phyloP scores from a whole-genome alignment of 768 basidiomycete genomes.

The Lyophyllum semitale region DNA sequence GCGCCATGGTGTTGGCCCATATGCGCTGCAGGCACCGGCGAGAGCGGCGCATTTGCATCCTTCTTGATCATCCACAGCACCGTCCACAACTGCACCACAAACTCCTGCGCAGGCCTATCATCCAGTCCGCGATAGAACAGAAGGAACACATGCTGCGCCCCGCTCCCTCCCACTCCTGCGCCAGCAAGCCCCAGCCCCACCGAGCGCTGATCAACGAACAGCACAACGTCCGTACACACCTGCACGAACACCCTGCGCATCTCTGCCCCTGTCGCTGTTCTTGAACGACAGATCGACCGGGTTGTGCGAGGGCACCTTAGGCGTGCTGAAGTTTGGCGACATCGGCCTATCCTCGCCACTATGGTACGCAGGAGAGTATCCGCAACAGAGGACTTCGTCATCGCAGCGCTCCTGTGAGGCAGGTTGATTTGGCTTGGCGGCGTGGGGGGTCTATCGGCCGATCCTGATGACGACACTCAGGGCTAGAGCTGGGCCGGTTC shows the following conservation, averaged over 20 bases:
- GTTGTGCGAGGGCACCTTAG: slow-evolving; percentile 35
- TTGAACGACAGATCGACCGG: slow-evolving; percentile 77
- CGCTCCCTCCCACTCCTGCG: slow-evolving; percentile 29
- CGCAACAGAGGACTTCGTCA: slow-evolving; percentile 78
- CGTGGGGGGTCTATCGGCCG: background rate
- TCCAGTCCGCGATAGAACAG: slow-evolving; percentile 96
- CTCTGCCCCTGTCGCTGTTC: slow-evolving; percentile 21
- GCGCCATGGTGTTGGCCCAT: too few species aligned
- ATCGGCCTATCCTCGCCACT: slow-evolving; percentile 49
- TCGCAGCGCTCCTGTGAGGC: slow-evolving; percentile 37
- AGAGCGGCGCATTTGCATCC: slow-evolving; percentile 29
- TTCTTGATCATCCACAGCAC: slow-evolving; percentile 65
- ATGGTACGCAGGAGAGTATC: slow-evolving; percentile 69
- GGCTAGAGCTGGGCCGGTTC: background rate
- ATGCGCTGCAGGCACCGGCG: slow-evolving; percentile 28
- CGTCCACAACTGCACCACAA: slow-evolving; percentile 86
- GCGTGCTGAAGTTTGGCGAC: slow-evolving; percentile 15
- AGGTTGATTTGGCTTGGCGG: background rate
- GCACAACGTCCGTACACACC: slow-evolving; percentile 71
- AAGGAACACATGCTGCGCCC: slow-evolving; percentile 79
- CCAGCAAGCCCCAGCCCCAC: slow-evolving; percentile 5
- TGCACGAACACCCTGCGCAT: slow-evolving; percentile 78
- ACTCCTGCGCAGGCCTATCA: slow-evolving; percentile 82
- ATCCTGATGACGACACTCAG: background rate
- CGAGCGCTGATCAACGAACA: slow-evolving; percentile 75